Evolutionary conservation across 2,329 filamentous ascomycete species (phyloP).

Genomic region (Diaporthe nobilis): DNA sequence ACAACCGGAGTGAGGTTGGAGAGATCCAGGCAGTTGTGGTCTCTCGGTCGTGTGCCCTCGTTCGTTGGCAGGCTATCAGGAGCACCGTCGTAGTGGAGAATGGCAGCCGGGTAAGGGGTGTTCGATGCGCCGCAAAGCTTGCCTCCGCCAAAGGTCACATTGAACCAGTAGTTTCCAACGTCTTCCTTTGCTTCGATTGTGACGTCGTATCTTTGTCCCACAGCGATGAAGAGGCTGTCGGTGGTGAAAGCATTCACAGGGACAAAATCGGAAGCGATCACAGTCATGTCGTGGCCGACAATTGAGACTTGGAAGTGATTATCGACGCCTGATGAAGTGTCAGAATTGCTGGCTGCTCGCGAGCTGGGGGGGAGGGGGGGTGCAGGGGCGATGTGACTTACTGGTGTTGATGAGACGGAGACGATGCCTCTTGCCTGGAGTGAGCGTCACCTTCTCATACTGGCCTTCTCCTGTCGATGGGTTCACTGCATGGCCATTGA

Average conservation of each 20-base stretch:
- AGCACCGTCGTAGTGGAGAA: slow-evolving; percentile 56
- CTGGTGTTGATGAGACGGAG: slow-evolving; percentile 65
- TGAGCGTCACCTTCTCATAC: slow-evolving; percentile 54
- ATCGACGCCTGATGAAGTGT: slow-evolving; percentile 33
- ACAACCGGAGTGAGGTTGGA: slow-evolving; percentile 55
- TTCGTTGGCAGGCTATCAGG: slow-evolving; percentile 49
- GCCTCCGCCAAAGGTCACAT: slow-evolving; percentile 49
- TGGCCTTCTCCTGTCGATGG: slow-evolving; percentile 48
- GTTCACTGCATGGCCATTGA: slow-evolving; percentile 60
- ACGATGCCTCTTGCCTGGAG: slow-evolving; percentile 62
- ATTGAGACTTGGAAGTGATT: slow-evolving; percentile 56
- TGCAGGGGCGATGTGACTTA: background rate
- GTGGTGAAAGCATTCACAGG: slow-evolving; percentile 64
- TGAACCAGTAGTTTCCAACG: slow-evolving; percentile 57
- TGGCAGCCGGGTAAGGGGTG: slow-evolving; percentile 53
- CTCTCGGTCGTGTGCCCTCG: slow-evolving; percentile 46
- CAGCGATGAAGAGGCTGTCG: slow-evolving; percentile 63
- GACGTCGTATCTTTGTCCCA: slow-evolving; percentile 63
- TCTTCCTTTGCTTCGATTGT: slow-evolving; percentile 58
- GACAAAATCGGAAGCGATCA: slow-evolving; percentile 67
- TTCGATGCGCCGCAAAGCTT: slow-evolving; percentile 51
- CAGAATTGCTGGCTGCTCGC: background rate
- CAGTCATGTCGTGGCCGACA: slow-evolving; percentile 62
- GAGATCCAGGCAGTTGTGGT: slow-evolving; percentile 48
- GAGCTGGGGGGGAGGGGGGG: too few species aligned